Evolutionary conservation across 768 basidiomycete genomes (phyloP), one percentile per base, ranked within the genome.

Genomic region (Tephrocybe sp.): DNA sequence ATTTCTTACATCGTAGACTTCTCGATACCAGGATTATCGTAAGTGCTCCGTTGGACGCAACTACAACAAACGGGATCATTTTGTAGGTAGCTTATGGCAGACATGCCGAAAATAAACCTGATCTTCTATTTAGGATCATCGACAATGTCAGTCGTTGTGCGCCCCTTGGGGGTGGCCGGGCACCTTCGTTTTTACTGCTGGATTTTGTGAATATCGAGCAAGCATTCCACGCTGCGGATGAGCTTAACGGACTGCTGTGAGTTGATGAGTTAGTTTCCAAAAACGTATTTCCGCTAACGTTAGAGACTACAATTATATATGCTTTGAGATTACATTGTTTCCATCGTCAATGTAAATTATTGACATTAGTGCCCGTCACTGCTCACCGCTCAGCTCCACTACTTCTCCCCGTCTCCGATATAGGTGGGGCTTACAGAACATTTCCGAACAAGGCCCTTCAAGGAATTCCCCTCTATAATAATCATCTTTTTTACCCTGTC

Each of bases 191-290:
- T 58, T 62, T 82, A 24, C 64, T 82, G 18, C 68, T 82, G 16
- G 80, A 82, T 58, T 82, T 65, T 41, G 74, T 81, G 7, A 66
- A 82, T 56, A 42, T 75, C n/a, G 80, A 79, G 1, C 51, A 75
- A 8, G 78, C 64, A 1, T 64, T 76, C 49, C 35, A 64, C 28
- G 77, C 77, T 0, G 79, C 71, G 0, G 63, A 74, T 49, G 52
- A 54, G 44, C 60, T 81, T 27, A 80, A 82, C 53, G 76, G 74
- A 7, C 53, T 74, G 9, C 4, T 31, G 46, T 47, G 9, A 6
- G 19, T 9, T 9, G 1, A 31, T 24, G n/a, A n/a, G n/a, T n/a
- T n/a, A n/a, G n/a, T n/a, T n/a, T n/a, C n/a, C n/a, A n/a, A n/a
- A n/a, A n/a, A 5, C 37, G 11, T 4, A 12, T 6, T 18, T 15